Evolutionary conservation across 164 flowering plant species (phyloP).

Genomic region (Umbellularia californica): DNA sequence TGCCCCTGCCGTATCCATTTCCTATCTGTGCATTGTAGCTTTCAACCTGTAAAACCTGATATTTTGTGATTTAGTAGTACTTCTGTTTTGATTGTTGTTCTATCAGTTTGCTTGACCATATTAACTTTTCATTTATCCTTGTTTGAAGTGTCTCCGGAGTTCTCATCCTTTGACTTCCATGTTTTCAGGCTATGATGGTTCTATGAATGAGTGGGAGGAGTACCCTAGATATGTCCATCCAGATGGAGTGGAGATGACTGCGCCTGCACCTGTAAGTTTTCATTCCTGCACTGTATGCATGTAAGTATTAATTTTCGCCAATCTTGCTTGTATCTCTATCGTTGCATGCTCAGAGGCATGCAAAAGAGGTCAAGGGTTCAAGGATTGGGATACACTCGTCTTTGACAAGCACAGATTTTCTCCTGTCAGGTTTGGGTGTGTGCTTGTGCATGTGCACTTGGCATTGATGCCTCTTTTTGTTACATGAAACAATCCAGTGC

Average conservation of each 20-base stretch:
- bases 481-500: background rate
- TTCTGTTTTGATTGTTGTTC: background rate
- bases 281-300: background rate
- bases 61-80: background rate
- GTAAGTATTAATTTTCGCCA: no score
- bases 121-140: background rate
- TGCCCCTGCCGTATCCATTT: background rate
- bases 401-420: no score
- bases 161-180: background rate
- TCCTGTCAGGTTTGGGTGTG: background rate
- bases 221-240: conserved; percentile 43
- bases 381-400: no score
- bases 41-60: background rate
- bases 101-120: background rate
- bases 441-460: background rate
- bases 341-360: no score
- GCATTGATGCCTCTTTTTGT: background rate
- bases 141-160: background rate
- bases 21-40: background rate
- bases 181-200: conserved; percentile 52
- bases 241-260: conserved; percentile 60
- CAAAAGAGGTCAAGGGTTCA: no score
- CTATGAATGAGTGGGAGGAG: conserved; percentile 59
- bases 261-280: conserved; percentile 41
- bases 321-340: no score